Evolutionary conservation across 805 yeast species (phyloP), one percentile per base, ranked within the genome.

Genomic region (Saccharomyces eubayanus): DNA sequence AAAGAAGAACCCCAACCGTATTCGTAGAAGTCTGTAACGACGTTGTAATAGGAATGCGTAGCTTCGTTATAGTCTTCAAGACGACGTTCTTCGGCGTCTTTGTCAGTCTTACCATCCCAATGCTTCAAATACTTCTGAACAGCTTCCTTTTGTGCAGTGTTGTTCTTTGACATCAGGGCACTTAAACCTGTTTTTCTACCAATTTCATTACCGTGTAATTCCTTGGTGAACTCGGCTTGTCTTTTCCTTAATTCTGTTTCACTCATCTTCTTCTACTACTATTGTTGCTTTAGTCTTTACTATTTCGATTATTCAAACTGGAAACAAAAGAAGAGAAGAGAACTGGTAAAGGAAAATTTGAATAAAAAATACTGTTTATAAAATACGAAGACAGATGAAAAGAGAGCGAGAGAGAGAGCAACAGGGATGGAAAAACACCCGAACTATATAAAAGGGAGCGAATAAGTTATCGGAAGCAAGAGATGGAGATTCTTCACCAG

Each of bases 1-100:
- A 94, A 94, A 14, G 97, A 89, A 16, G 96, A 80, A 60, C 99
- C 99, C 99, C 99, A 94, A 50, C 99, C 99, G 73, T 94, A 92
- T 76, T 94, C 99, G 78, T 94, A 94, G 67, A 94, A 94, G 74
- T 92, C 99, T 29, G 99, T 94, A 50, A 89, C 97, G 69, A 92
- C 83, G 75, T 94, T 94, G 78, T 92, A 92, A 79, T 92, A 92
- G 69, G 94, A 96, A 71, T 88, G 91, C 53, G 99, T 94, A 63
- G 90, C 80, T 60, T 85, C 84, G 55, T 96, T 87, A 76, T 92
- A 92, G 72, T 91, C 97, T 45, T 79, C 81, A 57, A 90, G 75
- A 73, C 99, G 73, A 69, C 79, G 63, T 51, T 80, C 74, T 74
- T 90, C 87, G 67, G 94, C 86, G 57, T 79, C 82, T 55, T 79